phyloP scores from a whole-genome alignment of 208 protist genomes.

The Crithidia acanthocephali region DNA sequence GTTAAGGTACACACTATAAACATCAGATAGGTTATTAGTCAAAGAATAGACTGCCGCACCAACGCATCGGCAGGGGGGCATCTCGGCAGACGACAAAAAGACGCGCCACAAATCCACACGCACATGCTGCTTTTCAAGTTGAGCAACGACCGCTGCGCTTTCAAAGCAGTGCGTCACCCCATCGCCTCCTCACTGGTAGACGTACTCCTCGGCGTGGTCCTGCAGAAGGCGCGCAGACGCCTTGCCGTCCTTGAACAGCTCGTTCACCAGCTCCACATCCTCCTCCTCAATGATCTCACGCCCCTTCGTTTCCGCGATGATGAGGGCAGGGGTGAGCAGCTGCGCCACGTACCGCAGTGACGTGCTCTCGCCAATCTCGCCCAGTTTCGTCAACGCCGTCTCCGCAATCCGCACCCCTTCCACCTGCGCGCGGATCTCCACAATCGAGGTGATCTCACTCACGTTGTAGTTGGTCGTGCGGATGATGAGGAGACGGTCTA shows the following conservation, averaged over 20 bases:
- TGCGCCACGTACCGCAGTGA: slow-evolving; percentile 98
- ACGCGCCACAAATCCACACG: too few relatives aligned
- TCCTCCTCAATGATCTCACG: slow-evolving; percentile 91
- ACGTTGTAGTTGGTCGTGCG: slow-evolving; percentile 96
- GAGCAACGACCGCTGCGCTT: too few relatives aligned
- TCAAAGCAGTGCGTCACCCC: too few relatives aligned
- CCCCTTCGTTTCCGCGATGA: slow-evolving; percentile 96
- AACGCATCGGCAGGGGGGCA: background rate
- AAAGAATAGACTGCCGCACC: background rate
- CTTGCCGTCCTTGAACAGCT: slow-evolving; percentile 99
- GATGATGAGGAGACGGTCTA: slow-evolving; percentile 99
- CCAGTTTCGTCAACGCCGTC: slow-evolving; percentile 91
- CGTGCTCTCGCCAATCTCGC: slow-evolving; percentile 91
- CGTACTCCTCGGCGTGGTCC: slow-evolving; percentile 89
- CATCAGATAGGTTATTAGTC: background rate
- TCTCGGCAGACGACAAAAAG: background rate
- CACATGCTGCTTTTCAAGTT: too few relatives aligned
- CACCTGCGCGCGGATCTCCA: slow-evolving; percentile 95
- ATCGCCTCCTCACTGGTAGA: slow-evolving; percentile 77
- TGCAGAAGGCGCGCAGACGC: slow-evolving; percentile 91
- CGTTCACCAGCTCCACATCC: slow-evolving; percentile 94
- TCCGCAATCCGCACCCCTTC: slow-evolving; percentile 96
- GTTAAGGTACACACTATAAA: background rate
- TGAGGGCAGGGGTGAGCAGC: slow-evolving; percentile 97
- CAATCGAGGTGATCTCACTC: slow-evolving; percentile 97